Evolutionary conservation across 148 eudicot species (phyloP), one percentile per base, ranked within the genome.

Genomic region (Rhododendron ovatum): DNA sequence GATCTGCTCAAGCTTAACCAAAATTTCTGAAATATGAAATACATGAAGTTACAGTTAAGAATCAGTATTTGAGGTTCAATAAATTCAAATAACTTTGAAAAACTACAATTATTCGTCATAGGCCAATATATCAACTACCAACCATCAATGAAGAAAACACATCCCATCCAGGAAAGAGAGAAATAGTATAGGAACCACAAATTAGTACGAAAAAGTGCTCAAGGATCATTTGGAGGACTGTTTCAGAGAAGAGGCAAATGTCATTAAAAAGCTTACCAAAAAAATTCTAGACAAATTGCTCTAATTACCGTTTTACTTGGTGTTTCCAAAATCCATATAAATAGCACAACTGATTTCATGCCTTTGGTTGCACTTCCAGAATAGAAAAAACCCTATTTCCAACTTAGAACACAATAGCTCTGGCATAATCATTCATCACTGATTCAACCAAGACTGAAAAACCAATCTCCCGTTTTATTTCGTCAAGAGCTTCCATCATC

Each of bases 1-100:
- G 59, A 91, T 93, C 86, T 89, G 93, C 86, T 90, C 91, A 39
- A 97, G 89, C 88, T 95, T 96, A 80, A 81, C 88, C 65, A 91
- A 50, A 85, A 95, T 90, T 73, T 94, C 98, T 73, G 92, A 90
- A 83, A 95, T 92, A 98, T 96, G 94, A 76, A 89, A 76, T 47
- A 86, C 77, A 84, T 7, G 33, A 51, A 87, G 20, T 55, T 81
- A 61, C 24, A 47, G 82, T 78, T 33, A 43, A 14, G 75, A 81
- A 65, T 26, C 57, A 78, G 84, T 45, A 83, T 35, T 30, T 28
- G 20, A 5, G 67, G 0, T 35, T 63, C 65, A 33, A 81, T 1
- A 22, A 33, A 65, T 65, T 48, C 22, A 11, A 14, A 71, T 28
- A 2, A 15, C 28, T 18, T 55, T 33, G 12, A 17, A 37, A 45